These are phyloP conservation scores for Globisporangium camurandrum DNA, from an alignment of 352 stramenopile species.

Conservation along the genomic window DNA sequence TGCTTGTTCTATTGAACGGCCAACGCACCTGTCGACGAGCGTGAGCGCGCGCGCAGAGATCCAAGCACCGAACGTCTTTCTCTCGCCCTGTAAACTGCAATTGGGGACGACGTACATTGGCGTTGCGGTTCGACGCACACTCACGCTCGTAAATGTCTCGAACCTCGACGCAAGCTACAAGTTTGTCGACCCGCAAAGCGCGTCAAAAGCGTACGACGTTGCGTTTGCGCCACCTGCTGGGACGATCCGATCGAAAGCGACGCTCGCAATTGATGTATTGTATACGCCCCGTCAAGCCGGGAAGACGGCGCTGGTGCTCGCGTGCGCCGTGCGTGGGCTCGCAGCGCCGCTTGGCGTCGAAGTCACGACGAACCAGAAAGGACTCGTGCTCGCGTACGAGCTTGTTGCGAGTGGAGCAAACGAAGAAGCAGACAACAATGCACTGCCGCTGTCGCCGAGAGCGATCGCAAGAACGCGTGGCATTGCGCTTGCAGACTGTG, in stretches of 20 bases:
- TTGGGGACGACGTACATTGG: conserved; percentile 65
- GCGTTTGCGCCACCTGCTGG: conserved; percentile 38
- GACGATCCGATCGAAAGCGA: conserved; percentile 54
- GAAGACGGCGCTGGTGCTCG: conserved; percentile 42
- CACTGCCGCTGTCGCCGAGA: conserved; percentile 26
- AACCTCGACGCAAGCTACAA: conserved; percentile 74
- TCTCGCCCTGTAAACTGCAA: conserved; percentile 36
- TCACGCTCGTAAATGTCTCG: conserved; percentile 72
- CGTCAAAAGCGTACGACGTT: conserved; percentile 37
- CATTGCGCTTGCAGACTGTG: conserved; percentile 31
- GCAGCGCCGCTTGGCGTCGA: conserved; percentile 53
- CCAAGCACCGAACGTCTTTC: conserved; percentile 66
- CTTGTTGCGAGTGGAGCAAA: conserved; percentile 14
- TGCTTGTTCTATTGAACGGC: neutral
- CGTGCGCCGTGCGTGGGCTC: conserved; percentile 57
- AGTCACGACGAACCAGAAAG: conserved; percentile 57
- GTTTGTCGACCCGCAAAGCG: conserved; percentile 55
- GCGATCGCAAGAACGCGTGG: conserved; percentile 31
- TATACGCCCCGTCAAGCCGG: conserved; percentile 58
- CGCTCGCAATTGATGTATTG: conserved; percentile 28
- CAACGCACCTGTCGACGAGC: neutral
- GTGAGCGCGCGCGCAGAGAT: conserved; percentile 70
- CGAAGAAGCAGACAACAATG: neutral
- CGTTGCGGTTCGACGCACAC: conserved; percentile 30
- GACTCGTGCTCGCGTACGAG: conserved; percentile 74